Percentiles rank a stretch among this genome's conserved stretches.
Conservation (phyloP, 2,329 filamentous ascomycete genomes). For the Penicillium brevicompactum region DNA sequence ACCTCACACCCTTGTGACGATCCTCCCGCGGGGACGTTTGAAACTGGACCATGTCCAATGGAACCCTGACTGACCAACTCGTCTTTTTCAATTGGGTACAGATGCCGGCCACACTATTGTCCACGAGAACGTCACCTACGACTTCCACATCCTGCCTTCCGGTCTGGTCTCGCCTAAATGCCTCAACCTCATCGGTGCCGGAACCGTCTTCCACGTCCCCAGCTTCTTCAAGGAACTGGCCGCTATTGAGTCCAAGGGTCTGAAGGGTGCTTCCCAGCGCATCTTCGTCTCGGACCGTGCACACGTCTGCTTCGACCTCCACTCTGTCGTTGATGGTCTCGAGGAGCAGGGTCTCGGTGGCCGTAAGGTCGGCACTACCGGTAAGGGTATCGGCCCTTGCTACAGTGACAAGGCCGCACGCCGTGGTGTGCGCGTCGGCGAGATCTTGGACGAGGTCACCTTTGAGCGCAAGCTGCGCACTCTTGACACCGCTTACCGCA, state of each 20-base stretch:
- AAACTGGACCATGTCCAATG: neutral
- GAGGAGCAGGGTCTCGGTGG: conserved; percentile 48
- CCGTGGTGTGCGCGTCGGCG: conserved; percentile 60
- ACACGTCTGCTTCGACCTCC: conserved; percentile 49
- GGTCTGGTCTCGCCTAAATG: conserved; percentile 48
- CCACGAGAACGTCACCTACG: conserved; percentile 48
- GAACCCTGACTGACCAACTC: conserved; percentile 11
- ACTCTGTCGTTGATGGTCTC: conserved; percentile 49
- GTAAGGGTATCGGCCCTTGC: conserved; percentile 58
- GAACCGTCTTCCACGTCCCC: conserved; percentile 51
- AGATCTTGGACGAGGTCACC: conserved; percentile 58
- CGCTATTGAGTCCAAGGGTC: conserved; percentile 46
- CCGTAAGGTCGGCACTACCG: conserved; percentile 52
- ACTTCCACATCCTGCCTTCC: conserved; percentile 53
- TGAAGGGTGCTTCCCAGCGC: conserved; percentile 43
- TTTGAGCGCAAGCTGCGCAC: conserved; percentile 59
- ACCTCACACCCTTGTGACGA: neutral
- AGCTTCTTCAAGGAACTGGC: conserved; percentile 52
- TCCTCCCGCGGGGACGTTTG: neutral
- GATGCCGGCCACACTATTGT: conserved; percentile 53
- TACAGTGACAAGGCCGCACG: conserved; percentile 66
- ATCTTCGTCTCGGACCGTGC: conserved; percentile 51
- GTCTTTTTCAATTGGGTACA: conserved; percentile 9
- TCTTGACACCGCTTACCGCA: conserved; percentile 56
- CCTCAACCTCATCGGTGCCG: conserved; percentile 51